phyloP scores from a whole-genome alignment of 2,329 filamentous ascomycete genomes.

The Penicillium hesseltinei region DNA sequence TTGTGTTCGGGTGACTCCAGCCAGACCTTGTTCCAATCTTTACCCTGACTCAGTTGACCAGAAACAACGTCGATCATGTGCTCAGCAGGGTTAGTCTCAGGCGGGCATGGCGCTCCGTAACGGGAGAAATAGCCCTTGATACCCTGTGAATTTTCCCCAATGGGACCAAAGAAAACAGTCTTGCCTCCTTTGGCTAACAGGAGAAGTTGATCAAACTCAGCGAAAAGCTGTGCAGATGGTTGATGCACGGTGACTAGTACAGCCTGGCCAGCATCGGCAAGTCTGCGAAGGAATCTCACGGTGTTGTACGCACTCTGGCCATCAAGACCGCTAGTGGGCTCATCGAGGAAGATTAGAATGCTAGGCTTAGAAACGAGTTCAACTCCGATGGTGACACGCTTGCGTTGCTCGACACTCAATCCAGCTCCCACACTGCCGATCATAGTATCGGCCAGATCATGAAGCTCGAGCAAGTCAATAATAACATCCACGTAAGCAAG shows the following conservation, averaged over 20 bases:
- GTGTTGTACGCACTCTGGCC: constrained; percentile 66
- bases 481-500: constrained; percentile 64
- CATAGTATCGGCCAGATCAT: constrained; percentile 63
- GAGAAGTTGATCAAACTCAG: constrained; percentile 69
- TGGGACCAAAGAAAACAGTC: constrained; percentile 67
- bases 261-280: constrained; percentile 63
- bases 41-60: constrained; percentile 49
- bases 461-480: constrained; percentile 61
- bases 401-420: constrained; percentile 64
- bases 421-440: constrained; percentile 47
- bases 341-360: constrained; percentile 67
- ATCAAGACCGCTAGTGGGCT: constrained; percentile 68
- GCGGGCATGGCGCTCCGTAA: constrained; percentile 62
- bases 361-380: constrained; percentile 68
- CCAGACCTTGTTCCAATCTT: constrained; percentile 74
- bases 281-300: constrained; percentile 64
- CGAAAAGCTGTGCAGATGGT: constrained; percentile 63
- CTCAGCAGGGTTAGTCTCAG: constrained; percentile 60
- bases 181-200: constrained; percentile 66
- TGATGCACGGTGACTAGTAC: constrained; percentile 72
- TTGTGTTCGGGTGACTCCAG: constrained; percentile 59
- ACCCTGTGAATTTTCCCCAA: constrained; percentile 63
- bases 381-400: constrained; percentile 69
- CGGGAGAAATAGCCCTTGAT: constrained; percentile 66
- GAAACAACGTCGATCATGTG: constrained; percentile 54